A percentile compares a stretch with the other conserved stretches of the same genome.
These are phyloP conservation scores for Annulohypoxylon stygium DNA, from an alignment of 495 filamentous ascomycete genomes.

Conservation along the genomic window DNA sequence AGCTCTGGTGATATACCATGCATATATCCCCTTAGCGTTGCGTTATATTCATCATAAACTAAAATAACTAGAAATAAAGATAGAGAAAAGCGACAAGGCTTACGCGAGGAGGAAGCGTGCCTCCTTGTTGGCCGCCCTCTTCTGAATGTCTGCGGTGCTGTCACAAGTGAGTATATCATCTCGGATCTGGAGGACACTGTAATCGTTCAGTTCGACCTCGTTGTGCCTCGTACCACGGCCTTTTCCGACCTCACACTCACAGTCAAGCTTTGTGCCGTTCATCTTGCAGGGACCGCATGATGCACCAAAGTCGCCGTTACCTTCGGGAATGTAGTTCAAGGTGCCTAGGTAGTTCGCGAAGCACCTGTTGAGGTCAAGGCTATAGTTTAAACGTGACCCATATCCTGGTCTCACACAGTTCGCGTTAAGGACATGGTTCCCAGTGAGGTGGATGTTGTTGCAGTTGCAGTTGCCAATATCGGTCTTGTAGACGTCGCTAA, in stretches of 20 bases:
- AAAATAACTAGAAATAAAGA: not conserved
- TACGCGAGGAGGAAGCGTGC: conserved; percentile 32
- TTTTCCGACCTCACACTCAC: conserved; percentile 22
- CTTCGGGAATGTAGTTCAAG: conserved; percentile 24
- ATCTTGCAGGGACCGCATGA: conserved; percentile 32
- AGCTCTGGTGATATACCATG: not conserved
- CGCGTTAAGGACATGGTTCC: conserved; percentile 28
- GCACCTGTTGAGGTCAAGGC: conserved; percentile 38
- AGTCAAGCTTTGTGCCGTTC: conserved; percentile 30
- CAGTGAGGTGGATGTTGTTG: conserved; percentile 31
- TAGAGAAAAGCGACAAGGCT: conserved; percentile 12
- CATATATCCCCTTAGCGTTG: not conserved
- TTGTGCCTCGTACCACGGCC: conserved; percentile 20
- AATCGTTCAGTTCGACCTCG: conserved; percentile 36
- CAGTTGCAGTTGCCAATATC: conserved; percentile 32
- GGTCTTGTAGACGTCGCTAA: conserved; percentile 34
- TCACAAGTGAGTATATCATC: conserved; percentile 6
- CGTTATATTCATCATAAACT: not conserved
- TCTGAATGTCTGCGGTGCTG: conserved; percentile 17
- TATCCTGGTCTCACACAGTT: conserved; percentile 20
- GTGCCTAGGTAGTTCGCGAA: conserved; percentile 39
- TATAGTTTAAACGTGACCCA: not conserved
- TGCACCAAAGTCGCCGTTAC: conserved; percentile 28
- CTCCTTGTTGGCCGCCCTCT: conserved; percentile 12
- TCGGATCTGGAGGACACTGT: conserved; percentile 28